Percentiles rank a stretch among this genome's conserved stretches.
These are phyloP conservation scores for Penicillium frequentans DNA, from an alignment of 2,329 filamentous ascomycete genomes.

Conservation along the genomic window DNA sequence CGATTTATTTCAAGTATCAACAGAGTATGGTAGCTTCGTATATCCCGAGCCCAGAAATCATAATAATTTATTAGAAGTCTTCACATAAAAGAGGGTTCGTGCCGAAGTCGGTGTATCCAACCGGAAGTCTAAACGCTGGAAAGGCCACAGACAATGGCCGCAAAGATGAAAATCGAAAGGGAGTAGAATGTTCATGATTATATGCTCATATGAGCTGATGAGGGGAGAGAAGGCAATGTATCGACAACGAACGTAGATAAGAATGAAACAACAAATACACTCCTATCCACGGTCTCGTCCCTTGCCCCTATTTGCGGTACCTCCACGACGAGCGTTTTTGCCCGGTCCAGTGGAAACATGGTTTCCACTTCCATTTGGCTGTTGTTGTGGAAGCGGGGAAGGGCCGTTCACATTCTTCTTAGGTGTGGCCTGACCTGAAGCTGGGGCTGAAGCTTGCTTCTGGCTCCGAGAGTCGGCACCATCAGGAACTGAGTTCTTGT, in stretches of 20 bases:
- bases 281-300: conserved; percentile 18
- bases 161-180: not conserved
- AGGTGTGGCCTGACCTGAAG: not conserved
- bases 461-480: conserved; percentile 3
- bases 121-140: not conserved
- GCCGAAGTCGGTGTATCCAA: not conserved
- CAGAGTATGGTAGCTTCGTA: no score
- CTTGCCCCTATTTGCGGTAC: conserved; percentile 17
- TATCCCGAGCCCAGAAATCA: no score
- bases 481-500: conserved; percentile 10
- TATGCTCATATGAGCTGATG: not conserved
- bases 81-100: not conserved
- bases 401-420: conserved; percentile 17
- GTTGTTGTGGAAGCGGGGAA: conserved; percentile 7
- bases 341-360: conserved; percentile 6
- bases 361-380: conserved; percentile 11
- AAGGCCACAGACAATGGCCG: not conserved
- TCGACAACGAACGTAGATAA: not conserved
- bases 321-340: conserved; percentile 25
- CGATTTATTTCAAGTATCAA: no score
- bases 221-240: not conserved
- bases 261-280: not conserved
- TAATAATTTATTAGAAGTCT: not conserved
- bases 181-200: not conserved
- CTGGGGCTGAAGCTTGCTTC: not conserved